Base-by-base conservation (phyloP, 75 land plant species). In the Pseudotsuga menziesii region DNA sequence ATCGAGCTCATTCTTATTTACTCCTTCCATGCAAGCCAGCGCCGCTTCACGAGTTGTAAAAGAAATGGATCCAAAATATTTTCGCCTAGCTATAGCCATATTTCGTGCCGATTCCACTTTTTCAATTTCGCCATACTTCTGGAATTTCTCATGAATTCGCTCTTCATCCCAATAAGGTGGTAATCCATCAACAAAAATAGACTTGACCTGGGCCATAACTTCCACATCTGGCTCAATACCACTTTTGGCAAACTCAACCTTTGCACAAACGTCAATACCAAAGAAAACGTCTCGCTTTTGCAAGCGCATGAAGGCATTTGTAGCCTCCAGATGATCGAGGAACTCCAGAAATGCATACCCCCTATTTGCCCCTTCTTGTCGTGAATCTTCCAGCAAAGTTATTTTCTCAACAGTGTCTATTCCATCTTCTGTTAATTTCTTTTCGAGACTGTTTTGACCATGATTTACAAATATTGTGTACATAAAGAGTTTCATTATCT, bases 151-250 rank as follows among this genome's bases (percentile, higher is more conserved):
- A 15, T 74, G 85, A 6, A 90, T 78, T 16, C 82, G 81, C 23
- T 88, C 79, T 48, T 85, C 92, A 80, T 85, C 87, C 92, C 89
- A 90, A 61, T 85, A 61, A 17, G 80, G 69, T 15, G 89, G 80
- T 58, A 90, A 25, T 4, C 87, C 83, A 59, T 90, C 85, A 25
- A 90, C 58, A 83, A 85, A 90, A 5, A 87, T 79, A 61, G 92
- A 85, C 78, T 83, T 90, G 6, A 90, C 87, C 92, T 94, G 90
- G 9, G 91, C 79, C 92, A 94, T 88, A 12, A 85, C 80, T 72
- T 94, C 97, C 75, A 85, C 90, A 74, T 92, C 94, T 35, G 89
- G 83, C 64, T 88, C 92, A 79, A 81, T 80, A 29, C 32, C 79
- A 9, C 77, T 58, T 72, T 77, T 72, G 22, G 85, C 85, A 76